Evolutionary conservation across 1,284 basidiomycete species (phyloP), one percentile per base, ranked within the genome.

Genomic region (Amylostereum chailletii): DNA sequence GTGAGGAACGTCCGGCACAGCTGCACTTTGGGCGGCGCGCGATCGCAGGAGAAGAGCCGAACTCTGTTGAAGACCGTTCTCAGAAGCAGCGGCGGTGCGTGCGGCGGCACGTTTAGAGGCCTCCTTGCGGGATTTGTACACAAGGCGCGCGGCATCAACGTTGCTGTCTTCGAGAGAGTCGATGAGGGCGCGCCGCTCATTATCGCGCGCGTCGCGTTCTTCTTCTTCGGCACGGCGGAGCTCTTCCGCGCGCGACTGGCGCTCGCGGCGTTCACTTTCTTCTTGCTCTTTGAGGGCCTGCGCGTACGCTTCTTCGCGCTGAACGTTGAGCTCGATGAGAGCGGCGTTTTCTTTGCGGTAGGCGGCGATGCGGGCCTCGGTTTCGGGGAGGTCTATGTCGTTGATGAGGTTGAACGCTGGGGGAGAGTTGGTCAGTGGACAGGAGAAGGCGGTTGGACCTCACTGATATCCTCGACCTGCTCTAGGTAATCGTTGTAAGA

Each of bases 401-500:
- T 99, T 87, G 54, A 99, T 91, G 10, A 99, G 81, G 63, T 98
- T 97, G 74, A 97, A 99, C 0, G 93, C 92, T 93, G 46, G 10
- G 37, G 4, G n/a, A 29, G 0, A 10, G 31, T 3, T 47, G 47
- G 31, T 50, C 39, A 51, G 33, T n/a, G 2, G 19, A 33, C 36
- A 34, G n/a, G 27, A 31, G 34, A 33, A 34, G 51, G 19, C 26
- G 26, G n/a, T 39, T 34, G 31, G 30, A 30, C 70, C 86, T 63
- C 57, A 91, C 93, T 89, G 56, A 98, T 86, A 60, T 97, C 91
- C 68, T 99, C 96, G 1, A 95, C 93, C 65, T 93, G 84, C 66
- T 98, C 92, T 5, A 99, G 77, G 62, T 98, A 99, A 65, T 98
- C 87, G 61, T 99, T 97, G 68, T 95, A 98, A n/a, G 79, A 76